A percentile compares a stretch with the other conserved stretches of the same genome.
Conservation (phyloP, 208 protist genomes). For the Trypanosoma conorhini region DNA sequence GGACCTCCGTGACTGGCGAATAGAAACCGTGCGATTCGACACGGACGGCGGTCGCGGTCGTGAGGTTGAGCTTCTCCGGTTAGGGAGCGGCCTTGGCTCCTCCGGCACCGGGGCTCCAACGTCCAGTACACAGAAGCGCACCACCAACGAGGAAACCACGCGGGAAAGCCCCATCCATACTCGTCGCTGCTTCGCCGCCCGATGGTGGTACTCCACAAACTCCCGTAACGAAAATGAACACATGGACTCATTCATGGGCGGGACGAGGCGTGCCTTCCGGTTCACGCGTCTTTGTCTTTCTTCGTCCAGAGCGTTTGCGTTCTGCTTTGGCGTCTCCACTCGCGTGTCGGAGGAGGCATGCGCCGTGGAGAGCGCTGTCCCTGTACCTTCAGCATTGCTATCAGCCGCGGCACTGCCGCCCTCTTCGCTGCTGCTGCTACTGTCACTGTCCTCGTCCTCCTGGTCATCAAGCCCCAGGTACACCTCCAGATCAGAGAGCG, state of each 20-base stretch:
- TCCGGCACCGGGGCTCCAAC: neutral
- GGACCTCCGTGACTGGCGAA: neutral
- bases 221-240: slow-evolving; percentile 10
- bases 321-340: neutral
- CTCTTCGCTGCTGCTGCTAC: neutral
- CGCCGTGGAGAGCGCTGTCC: no score
- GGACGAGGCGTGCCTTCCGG: slow-evolving; percentile 21
- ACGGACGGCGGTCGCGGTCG: no score
- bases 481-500: slow-evolving; percentile 29
- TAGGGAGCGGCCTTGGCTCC: neutral
- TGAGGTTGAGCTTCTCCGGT: neutral
- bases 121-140: slow-evolving; percentile 69
- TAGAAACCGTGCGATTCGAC: neutral
- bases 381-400: neutral
- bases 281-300: neutral
- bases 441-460: slow-evolving; percentile 17
- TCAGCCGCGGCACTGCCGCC: neutral
- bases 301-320: neutral
- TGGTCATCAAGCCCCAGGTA: slow-evolving; percentile 31
- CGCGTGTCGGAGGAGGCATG: neutral
- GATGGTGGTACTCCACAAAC: slow-evolving; percentile 25
- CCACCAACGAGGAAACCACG: slow-evolving; percentile 65
- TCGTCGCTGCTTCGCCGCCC: slow-evolving; percentile 41
- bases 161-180: slow-evolving; percentile 5
- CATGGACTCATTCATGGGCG: slow-evolving; percentile 12